Evolutionary conservation across 352 stramenopile genomes (phyloP), one percentile per base, ranked within the genome.

Genomic region (Discostella stelligera): DNA sequence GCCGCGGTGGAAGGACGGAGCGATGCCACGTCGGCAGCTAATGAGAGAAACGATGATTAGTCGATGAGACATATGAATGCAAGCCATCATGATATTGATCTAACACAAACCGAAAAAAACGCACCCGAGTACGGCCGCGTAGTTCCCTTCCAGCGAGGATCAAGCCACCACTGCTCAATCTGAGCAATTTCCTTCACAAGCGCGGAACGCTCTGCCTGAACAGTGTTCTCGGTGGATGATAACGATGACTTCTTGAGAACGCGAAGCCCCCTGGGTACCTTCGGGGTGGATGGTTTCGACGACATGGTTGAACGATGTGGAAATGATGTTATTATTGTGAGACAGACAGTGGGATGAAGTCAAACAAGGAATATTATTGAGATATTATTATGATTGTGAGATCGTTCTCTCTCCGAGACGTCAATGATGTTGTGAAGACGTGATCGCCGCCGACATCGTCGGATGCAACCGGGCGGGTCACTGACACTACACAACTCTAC

Each of bases 81-180:
- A 44, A 14, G 2, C 11, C 37, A 44, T 44, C 37, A 44, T 14
- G 7, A 44, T 41, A 14, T 44, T 14, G 37, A 13, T 14, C 11
- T 64, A 30, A 18, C 25, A 77, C 37, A 44, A 44, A 44, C 37
- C 7, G 27, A 54, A 30, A 56, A 41, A 39, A 30, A 77, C 81
- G 75, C 60, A 90, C 84, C 78, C 54, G 80, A 77, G 63, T 85
- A 90, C n/a, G 73, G 75, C 49, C 85, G 72, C 27, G 72, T 90
- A 21, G 83, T 93, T 18, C 83, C 55, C 50, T 74, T 80, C 85
- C 85, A 93, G 18, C 87, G 78, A 21, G 59, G 59, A 46, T 85
- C 67, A 5, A 60, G 48, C 85, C 85, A 93, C 85, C 87, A 91
- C 59, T 83, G 52, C 54, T 93, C 83, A 68, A 93, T 93, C 18